A percentile compares a stretch with the other conserved stretches of the same genome.
Evolutionary conservation across 495 filamentous ascomycete genomes (phyloP).

Genomic region (Hapsidospora chrysogenum): DNA sequence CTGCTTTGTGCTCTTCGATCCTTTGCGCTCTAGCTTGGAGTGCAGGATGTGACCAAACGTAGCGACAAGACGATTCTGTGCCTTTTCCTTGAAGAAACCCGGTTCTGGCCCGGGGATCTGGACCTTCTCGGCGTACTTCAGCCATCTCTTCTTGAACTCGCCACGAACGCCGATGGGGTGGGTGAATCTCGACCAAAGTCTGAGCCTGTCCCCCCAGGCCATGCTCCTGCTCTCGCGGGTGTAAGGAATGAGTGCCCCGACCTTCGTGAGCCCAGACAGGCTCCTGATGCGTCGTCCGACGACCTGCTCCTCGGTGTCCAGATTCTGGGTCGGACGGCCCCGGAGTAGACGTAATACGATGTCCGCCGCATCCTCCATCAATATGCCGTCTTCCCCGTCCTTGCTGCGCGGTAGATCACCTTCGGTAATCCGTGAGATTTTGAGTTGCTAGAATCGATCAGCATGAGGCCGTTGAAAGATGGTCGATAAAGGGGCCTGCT

Average conservation of each 20-base stretch:
- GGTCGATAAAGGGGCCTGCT: slow-evolving; percentile 2
- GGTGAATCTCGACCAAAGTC: slow-evolving; percentile 22
- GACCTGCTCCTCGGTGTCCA: background rate
- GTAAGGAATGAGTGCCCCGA: background rate
- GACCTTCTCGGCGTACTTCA: background rate
- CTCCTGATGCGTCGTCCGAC: background rate
- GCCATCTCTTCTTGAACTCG: background rate
- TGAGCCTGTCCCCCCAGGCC: slow-evolving; percentile 24
- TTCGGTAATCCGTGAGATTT: slow-evolving; percentile 24
- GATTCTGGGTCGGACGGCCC: background rate
- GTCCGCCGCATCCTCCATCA: slow-evolving; percentile 19
- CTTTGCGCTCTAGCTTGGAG: slow-evolving; percentile 1
- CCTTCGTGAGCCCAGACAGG: background rate
- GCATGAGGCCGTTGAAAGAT: background rate
- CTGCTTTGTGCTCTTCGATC: background rate
- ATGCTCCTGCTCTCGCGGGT: slow-evolving; percentile 6
- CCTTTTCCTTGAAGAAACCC: background rate
- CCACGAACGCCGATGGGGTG: background rate
- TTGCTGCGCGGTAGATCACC: background rate
- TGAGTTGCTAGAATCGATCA: slow-evolving; percentile 5
- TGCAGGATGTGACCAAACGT: slow-evolving; percentile 26
- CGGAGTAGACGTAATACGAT: slow-evolving; percentile 25
- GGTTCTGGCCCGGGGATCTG: background rate
- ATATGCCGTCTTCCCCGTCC: slow-evolving; percentile 5
- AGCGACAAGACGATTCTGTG: slow-evolving; percentile 3